Evolutionary conservation across 208 protist species (phyloP), one percentile per base, ranked within the genome.

Genomic region (Trypanosoma brucei): DNA sequence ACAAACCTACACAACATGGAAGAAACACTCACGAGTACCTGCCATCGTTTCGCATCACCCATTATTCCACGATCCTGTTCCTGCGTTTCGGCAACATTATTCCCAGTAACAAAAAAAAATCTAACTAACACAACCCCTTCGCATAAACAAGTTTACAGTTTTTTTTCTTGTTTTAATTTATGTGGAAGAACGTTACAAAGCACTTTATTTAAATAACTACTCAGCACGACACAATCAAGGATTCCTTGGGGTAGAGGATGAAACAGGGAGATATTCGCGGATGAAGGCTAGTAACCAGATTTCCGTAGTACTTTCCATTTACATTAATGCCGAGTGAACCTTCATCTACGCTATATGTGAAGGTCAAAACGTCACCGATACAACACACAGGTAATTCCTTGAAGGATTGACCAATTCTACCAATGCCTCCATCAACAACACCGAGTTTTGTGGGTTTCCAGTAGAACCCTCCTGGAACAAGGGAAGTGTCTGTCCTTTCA

Each of bases 241-340:
- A 35, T 58, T 94, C 88, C 14, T 80, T 80, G 45, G 88, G 88
- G 61, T 79, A 86, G 60, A 94, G 84, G 62, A 94, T 90, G 67
- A 94, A 91, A 62, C 88, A 94, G 2, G 88, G 79, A 0, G 78
- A 74, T 14, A 91, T 63, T 48, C 61, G 63, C 8, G 77, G 71
- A 42, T 86, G 77, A 36, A 91, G 33, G 11, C 86, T 74, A 13
- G 65, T 65, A 37, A 87, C 57, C 8, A 94, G 62, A 5, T 90
- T 51, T 13, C 80, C 83, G 11, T 64, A 59, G 70, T 89, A 76
- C 0, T 1, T 68, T n/a, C 75, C 73, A 71, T 91, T 90, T 39
- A 88, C 22, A 8, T 68, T 35, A 35, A 91, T 48, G 11, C 73
- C 68, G 30, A 94, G 72, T 0, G 78, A 78, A 9, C 60, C 50